A percentile compares a stretch with the other conserved stretches of the same genome.
phyloP scores from a whole-genome alignment of 179 eudicot genomes.

The Corrigiola litoralis region DNA sequence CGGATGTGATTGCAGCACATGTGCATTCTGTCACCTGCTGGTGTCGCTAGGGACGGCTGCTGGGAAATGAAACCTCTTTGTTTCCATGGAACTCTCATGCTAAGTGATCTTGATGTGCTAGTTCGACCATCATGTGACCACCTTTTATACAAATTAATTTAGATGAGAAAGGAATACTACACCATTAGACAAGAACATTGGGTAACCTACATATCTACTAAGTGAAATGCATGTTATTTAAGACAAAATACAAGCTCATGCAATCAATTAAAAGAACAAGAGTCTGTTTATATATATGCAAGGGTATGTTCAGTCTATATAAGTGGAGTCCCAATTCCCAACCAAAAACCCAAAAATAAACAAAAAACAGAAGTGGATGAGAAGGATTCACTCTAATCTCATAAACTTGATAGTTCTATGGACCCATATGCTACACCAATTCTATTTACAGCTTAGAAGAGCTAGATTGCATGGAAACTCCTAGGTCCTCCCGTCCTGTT shows the following conservation, averaged over 20 bases:
- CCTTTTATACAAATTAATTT: conserved; percentile 24
- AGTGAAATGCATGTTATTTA: neutral
- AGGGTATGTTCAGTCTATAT: neutral
- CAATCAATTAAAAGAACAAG: too few relatives aligned
- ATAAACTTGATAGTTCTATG: too few relatives aligned
- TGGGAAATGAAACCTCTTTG: conserved; percentile 30
- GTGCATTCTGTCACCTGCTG: conserved; percentile 22
- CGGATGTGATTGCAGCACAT: conserved; percentile 48
- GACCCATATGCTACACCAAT: too few relatives aligned
- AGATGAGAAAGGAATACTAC: neutral
- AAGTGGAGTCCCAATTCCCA: neutral
- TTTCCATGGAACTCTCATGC: conserved; percentile 33
- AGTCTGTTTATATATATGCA: neutral
- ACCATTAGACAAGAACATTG: neutral
- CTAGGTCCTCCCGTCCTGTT: too few relatives aligned
- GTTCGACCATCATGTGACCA: conserved; percentile 31
- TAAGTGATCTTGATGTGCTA: conserved; percentile 21
- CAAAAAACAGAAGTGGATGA: too few relatives aligned
- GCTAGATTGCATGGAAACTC: too few relatives aligned
- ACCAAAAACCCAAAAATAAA: too few relatives aligned
- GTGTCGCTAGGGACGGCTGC: conserved; percentile 19
- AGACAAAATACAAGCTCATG: too few relatives aligned
- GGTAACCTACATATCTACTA: neutral
- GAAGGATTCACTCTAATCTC: too few relatives aligned
- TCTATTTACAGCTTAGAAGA: too few relatives aligned